Percentiles rank a stretch among this genome's conserved stretches.
Evolutionary conservation across 495 filamentous ascomycete species (phyloP).

Genomic region (Coniosporium apollinis): DNA sequence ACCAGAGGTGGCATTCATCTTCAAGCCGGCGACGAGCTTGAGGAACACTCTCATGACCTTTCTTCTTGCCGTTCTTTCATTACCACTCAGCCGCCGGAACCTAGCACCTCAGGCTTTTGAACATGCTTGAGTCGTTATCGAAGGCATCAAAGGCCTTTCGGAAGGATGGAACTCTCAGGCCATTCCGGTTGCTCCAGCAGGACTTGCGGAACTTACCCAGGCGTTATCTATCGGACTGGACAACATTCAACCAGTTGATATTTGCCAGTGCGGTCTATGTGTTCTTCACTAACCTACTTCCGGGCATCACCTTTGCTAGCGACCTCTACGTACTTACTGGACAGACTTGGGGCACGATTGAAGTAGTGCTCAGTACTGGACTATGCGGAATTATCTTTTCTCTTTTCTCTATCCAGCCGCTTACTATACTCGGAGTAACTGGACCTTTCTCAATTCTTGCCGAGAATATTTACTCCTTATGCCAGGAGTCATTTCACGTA

Average conservation of each 20-base stretch:
- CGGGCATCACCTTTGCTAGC: slow-evolving; percentile 56
- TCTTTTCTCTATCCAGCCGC: slow-evolving; percentile 48
- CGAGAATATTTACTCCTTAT: slow-evolving; percentile 51
- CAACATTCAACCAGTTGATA: slow-evolving; percentile 50
- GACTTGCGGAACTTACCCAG: slow-evolving; percentile 38
- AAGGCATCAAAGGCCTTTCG: no score
- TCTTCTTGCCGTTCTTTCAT: no score
- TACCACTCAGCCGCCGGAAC: no score
- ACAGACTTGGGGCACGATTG: slow-evolving; percentile 50
- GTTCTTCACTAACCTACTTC: slow-evolving; percentile 60
- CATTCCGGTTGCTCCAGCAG: slow-evolving; percentile 45
- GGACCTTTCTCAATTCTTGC: slow-evolving; percentile 59
- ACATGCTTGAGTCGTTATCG: no score
- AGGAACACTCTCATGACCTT: no score
- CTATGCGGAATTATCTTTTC: slow-evolving; percentile 51
- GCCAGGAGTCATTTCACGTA: slow-evolving; percentile 39
- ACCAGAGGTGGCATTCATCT: no score
- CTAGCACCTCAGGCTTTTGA: no score
- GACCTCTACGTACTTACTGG: slow-evolving; percentile 53
- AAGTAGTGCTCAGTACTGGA: slow-evolving; percentile 56
- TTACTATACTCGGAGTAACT: slow-evolving; percentile 56
- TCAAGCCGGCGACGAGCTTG: no score
- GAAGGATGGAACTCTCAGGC: slow-evolving; percentile 14
- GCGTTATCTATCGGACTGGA: slow-evolving; percentile 51
- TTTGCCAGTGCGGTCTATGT: slow-evolving; percentile 57